These are phyloP conservation scores for Fistulinella prunicolor DNA, from an alignment of 768 basidiomycete genomes.

Conservation along the genomic window DNA sequence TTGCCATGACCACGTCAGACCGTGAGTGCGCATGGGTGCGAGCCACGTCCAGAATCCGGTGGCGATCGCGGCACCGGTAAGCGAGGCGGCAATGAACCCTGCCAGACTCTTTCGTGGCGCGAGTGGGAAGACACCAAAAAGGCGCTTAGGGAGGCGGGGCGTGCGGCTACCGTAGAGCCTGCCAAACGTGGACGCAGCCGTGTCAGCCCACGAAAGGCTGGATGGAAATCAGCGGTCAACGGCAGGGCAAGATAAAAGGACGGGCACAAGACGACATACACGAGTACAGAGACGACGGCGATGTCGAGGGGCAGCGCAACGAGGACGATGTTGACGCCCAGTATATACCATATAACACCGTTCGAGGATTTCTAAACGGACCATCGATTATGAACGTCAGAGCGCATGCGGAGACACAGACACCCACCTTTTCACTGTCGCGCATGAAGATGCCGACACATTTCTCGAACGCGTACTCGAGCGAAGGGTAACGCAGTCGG, in stretches of 20 bases:
- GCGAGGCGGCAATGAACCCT: slow-evolving; percentile 73
- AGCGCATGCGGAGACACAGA: background rate
- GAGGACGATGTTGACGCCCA: slow-evolving; percentile 80
- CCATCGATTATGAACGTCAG: background rate
- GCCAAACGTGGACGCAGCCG: slow-evolving; percentile 88
- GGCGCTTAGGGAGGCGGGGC: slow-evolving; percentile 51
- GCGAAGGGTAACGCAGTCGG: slow-evolving; percentile 59
- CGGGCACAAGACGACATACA: slow-evolving; percentile 47
- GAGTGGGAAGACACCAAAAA: slow-evolving; percentile 54
- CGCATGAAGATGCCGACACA: slow-evolving; percentile 84
- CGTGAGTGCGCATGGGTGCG: slow-evolving; percentile 44
- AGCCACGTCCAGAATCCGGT: slow-evolving; percentile 68
- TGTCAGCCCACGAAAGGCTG: slow-evolving; percentile 95
- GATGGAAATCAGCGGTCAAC: background rate
- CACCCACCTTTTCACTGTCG: slow-evolving; percentile 76
- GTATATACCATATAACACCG: slow-evolving; percentile 86
- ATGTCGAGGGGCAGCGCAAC: slow-evolving; percentile 79
- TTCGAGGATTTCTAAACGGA: slow-evolving; percentile 55
- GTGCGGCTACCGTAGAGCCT: slow-evolving; percentile 78
- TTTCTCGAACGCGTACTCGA: slow-evolving; percentile 70
- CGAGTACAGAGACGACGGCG: slow-evolving; percentile 85
- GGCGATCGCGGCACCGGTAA: slow-evolving; percentile 69
- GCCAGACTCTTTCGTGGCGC: slow-evolving; percentile 83
- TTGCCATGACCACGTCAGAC: slow-evolving; percentile 57
- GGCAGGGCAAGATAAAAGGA: background rate